Percentiles rank a stretch among this genome's conserved stretches.
These are phyloP conservation scores for Tricholoma furcatifolium DNA, from an alignment of 768 basidiomycete genomes.

Conservation along the genomic window DNA sequence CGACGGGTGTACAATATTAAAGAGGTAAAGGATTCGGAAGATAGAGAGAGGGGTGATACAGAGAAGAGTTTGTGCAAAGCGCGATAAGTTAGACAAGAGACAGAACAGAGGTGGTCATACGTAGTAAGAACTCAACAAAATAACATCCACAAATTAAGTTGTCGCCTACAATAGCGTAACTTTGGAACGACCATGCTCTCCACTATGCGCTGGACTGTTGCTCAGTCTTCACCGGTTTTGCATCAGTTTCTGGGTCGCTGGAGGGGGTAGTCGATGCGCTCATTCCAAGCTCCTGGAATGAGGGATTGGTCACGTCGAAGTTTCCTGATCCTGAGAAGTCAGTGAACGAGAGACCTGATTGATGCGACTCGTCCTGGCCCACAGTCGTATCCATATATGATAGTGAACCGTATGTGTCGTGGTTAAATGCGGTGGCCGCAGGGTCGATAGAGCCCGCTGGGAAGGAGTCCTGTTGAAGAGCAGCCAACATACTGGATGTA, in stretches of 20 bases:
- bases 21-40: constrained; percentile 25
- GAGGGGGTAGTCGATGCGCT: constrained; percentile 46
- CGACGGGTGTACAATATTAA: constrained; percentile 41
- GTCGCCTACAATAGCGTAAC: constrained; percentile 8
- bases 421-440: constrained; percentile 55
- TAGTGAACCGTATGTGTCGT: constrained; percentile 68
- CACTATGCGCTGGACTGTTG: constrained; percentile 35
- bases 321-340: constrained; percentile 65
- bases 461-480: constrained; percentile 77
- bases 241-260: constrained; percentile 62
- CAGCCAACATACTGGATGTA: constrained; percentile 88
- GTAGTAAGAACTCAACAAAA: constrained; percentile 12
- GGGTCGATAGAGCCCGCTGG: constrained; percentile 66
- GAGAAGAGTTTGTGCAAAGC: constrained; percentile 1
- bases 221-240: constrained; percentile 70
- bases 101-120: constrained; percentile 5
- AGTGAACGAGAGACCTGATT: constrained; percentile 66
- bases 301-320: constrained; percentile 72
- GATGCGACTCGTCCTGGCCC: constrained; percentile 63
- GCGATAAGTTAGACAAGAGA: constrained; percentile 12
- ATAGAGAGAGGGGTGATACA: constrained; percentile 26
- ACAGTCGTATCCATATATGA: constrained; percentile 76
- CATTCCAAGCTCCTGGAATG: constrained; percentile 65
- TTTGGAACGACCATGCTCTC: constrained; percentile 17
- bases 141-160: constrained; percentile 18